Percentiles rank a stretch among this genome's conserved stretches.
These are phyloP conservation scores for Filobasidium uniguttulatum DNA, from an alignment of 1,284 basidiomycete species.

Conservation along the genomic window DNA sequence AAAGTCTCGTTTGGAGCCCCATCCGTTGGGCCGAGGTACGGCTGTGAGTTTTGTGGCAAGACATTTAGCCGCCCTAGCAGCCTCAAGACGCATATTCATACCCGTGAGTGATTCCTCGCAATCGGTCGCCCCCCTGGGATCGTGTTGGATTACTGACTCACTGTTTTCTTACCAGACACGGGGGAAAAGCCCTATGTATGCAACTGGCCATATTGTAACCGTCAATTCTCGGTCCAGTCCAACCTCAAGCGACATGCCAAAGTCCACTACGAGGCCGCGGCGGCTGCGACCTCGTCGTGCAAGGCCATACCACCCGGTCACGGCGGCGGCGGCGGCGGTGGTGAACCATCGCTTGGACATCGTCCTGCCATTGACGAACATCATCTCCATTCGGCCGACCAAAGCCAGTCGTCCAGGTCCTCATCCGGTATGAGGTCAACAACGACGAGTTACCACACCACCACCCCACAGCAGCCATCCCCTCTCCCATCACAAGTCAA, in stretches of 20 bases:
- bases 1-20: background rate
- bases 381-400: too few species aligned
- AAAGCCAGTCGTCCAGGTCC: too few species aligned
- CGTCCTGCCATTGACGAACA: too few species aligned
- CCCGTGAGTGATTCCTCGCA: conserved; percentile 3
- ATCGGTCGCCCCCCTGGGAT: background rate
- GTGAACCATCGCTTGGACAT: too few species aligned
- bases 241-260: conserved; percentile 16
- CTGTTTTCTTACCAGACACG: conserved; percentile 4
- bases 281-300: too few species aligned
- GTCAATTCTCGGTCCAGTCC: conserved; percentile 15
- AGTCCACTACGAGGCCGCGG: conserved; percentile 7
- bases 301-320: too few species aligned
- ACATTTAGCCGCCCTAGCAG: conserved; percentile 15
- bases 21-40: conserved; percentile 11
- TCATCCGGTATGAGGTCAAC: too few species aligned
- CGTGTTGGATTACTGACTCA: background rate
- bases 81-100: conserved; percentile 14
- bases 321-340: too few species aligned
- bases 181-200: conserved; percentile 15
- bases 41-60: conserved; percentile 13
- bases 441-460: too few species aligned
- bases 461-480: too few species aligned
- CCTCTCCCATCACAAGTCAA: too few species aligned
- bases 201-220: conserved; percentile 9